These are phyloP conservation scores for Parathielavia appendiculata DNA, from an alignment of 495 filamentous ascomycete genomes.

Conservation along the genomic window DNA sequence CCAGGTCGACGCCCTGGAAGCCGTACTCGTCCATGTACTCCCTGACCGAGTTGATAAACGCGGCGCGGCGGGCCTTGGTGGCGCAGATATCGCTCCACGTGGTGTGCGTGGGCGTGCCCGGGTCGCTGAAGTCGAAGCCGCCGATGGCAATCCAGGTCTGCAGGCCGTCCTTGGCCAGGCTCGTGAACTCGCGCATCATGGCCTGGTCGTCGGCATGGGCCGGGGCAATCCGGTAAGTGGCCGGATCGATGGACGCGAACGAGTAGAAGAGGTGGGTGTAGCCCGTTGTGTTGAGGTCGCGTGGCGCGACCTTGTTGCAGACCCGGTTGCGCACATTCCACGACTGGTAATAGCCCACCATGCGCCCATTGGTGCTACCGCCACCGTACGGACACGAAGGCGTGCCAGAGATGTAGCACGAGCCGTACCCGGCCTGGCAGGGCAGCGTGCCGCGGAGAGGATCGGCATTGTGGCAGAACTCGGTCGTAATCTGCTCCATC, in stretches of 20 bases:
- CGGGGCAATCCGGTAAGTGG: conserved; percentile 8
- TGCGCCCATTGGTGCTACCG: not conserved
- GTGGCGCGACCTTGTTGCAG: conserved; percentile 31
- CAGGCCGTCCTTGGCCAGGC: conserved; percentile 24
- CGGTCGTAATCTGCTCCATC: not conserved
- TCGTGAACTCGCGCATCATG: conserved; percentile 17
- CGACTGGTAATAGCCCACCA: conserved; percentile 16
- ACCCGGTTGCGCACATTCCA: conserved; percentile 10
- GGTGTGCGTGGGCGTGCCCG: conserved; percentile 32
- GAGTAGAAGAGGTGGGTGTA: conserved; percentile 35
- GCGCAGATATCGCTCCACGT: conserved; percentile 19
- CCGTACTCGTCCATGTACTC: conserved; percentile 41
- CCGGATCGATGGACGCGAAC: conserved; percentile 27
- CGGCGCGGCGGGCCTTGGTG: conserved; percentile 21
- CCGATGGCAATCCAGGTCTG: conserved; percentile 39
- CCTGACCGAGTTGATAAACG: conserved; percentile 41
- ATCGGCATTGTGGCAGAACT: not conserved
- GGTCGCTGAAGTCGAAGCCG: conserved; percentile 45
- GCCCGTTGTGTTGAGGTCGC: conserved; percentile 26
- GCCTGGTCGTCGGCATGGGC: conserved; percentile 13
- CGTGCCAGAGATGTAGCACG: too few relatives aligned
- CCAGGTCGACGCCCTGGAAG: conserved; percentile 53
- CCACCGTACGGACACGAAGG: too few relatives aligned
- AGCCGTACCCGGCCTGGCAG: too few relatives aligned
- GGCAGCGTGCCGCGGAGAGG: too few relatives aligned